Percentiles rank a stretch among this genome's conserved stretches.
These are phyloP conservation scores for Solidago caesia DNA, from an alignment of 129 eudicot genomes.

Conservation along the genomic window DNA sequence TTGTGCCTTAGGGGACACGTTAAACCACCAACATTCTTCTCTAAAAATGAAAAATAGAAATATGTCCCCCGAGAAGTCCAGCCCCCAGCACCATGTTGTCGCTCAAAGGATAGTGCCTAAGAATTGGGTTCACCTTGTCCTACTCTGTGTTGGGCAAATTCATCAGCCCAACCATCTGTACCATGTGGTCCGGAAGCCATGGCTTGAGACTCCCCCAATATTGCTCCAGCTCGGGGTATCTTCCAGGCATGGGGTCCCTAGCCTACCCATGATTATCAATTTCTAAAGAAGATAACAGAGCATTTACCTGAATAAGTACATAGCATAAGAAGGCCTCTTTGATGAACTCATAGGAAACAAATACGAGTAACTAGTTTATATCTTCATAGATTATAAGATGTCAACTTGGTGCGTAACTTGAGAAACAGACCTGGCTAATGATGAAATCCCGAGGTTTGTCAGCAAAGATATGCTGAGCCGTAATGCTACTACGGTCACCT, in stretches of 20 bases:
- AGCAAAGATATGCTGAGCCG: constrained; percentile 93
- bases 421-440: constrained; percentile 64
- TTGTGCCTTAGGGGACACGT: too few species aligned
- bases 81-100: constrained; percentile 87
- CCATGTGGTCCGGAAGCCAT: constrained; percentile 56
- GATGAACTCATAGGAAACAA: constrained; percentile 5
- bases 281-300: constrained; percentile 81
- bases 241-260: constrained; percentile 67
- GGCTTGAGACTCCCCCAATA: constrained; percentile 86
- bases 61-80: constrained; percentile 84
- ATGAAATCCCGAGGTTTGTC: constrained; percentile 84
- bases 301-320: constrained; percentile 68
- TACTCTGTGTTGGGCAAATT: constrained; percentile 53
- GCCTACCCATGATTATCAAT: constrained; percentile 67
- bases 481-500: constrained; percentile 95
- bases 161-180: constrained; percentile 81
- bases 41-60: neutral
- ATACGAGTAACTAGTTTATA: neutral
- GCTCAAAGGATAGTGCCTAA: constrained; percentile 87
- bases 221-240: constrained; percentile 81
- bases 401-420: constrained; percentile 3
- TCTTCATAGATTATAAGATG: neutral
- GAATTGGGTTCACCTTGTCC: constrained; percentile 60
- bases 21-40: neutral
- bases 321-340: neutral